phyloP scores from a whole-genome alignment of 306 rosid genomes.

The Echinosophora koreensis region DNA sequence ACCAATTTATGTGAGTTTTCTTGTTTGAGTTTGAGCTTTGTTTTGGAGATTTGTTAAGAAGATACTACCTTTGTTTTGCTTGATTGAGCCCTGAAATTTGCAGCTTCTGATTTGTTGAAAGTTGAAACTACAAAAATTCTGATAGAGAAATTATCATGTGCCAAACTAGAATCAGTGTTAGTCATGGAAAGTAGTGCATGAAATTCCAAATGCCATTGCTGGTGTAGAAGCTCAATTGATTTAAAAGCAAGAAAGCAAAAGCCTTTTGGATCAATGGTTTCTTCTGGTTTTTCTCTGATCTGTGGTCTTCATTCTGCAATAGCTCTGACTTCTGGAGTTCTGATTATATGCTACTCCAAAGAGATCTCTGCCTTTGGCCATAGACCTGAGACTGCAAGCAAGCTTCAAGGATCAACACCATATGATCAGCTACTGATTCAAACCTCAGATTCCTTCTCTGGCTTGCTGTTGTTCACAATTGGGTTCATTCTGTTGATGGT shows the following conservation, averaged over 20 bases:
- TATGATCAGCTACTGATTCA: slow-evolving; percentile 76
- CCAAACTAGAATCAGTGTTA: background rate
- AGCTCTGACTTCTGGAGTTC: slow-evolving; percentile 68
- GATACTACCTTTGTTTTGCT: background rate
- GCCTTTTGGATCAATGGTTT: slow-evolving; percentile 55
- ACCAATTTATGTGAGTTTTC: slow-evolving; percentile 36
- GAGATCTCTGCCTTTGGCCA: slow-evolving; percentile 66
- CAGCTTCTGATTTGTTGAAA: slow-evolving; percentile 3
- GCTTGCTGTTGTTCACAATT: slow-evolving; percentile 72
- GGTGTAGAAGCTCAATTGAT: slow-evolving; percentile 13
- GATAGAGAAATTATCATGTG: background rate
- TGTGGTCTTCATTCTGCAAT: slow-evolving; percentile 76
- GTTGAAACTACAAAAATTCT: background rate
- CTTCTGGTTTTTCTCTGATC: slow-evolving; percentile 62
- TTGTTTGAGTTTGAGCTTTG: slow-evolving; percentile 41
- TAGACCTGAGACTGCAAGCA: slow-evolving; percentile 72
- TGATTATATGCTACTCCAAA: slow-evolving; percentile 71
- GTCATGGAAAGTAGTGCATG: slow-evolving; percentile 19
- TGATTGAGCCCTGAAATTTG: background rate
- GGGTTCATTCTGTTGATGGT: slow-evolving; percentile 87
- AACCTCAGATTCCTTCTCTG: slow-evolving; percentile 91
- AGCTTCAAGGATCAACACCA: slow-evolving; percentile 90
- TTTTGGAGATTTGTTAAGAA: slow-evolving; percentile 4
- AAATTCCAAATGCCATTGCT: background rate
- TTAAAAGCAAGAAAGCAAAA: background rate